Evolutionary conservation across 208 protist genomes (phyloP).

Genomic region (Leptomonas pyrrhocoris): DNA sequence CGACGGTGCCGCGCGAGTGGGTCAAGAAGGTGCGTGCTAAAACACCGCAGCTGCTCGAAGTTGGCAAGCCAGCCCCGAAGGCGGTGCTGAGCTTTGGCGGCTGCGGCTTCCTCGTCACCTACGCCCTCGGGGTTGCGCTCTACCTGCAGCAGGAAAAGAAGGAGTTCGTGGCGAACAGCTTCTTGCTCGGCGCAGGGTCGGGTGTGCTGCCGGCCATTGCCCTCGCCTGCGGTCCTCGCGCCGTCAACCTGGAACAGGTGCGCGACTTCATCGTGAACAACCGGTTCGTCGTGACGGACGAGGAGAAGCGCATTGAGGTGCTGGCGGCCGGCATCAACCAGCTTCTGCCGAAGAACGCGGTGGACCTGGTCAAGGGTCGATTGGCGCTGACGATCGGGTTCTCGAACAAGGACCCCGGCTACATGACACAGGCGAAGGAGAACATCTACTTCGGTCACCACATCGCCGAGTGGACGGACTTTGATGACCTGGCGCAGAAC

Average conservation of each 20-base stretch:
- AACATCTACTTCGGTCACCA: conserved; percentile 90
- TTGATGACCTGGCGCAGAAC: conserved; percentile 82
- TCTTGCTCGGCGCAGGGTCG: conserved; percentile 80
- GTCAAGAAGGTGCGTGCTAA: conserved; percentile 78
- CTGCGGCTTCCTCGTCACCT: conserved; percentile 86
- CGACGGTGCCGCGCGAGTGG: conserved; percentile 71
- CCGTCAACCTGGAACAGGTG: conserved; percentile 77
- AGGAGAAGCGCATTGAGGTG: conserved; percentile 65
- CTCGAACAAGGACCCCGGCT: conserved; percentile 83
- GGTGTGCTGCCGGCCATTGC: conserved; percentile 83
- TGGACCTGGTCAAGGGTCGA: conserved; percentile 76
- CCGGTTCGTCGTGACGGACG: conserved; percentile 80
- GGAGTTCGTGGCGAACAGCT: conserved; percentile 72
- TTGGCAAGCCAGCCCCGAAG: conserved; percentile 82
- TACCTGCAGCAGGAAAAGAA: conserved; percentile 89
- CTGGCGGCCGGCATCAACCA: conserved; percentile 76
- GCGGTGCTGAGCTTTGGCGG: conserved; percentile 88
- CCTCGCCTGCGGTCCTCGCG: conserved; percentile 71
- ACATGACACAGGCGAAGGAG: conserved; percentile 82
- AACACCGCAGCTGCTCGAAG: conserved; percentile 81
- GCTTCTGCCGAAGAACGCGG: conserved; percentile 72
- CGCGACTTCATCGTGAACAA: conserved; percentile 84
- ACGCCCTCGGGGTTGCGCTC: conserved; percentile 86
- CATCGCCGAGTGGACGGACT: conserved; percentile 78
- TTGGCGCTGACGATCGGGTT: conserved; percentile 88